Evolutionary conservation across 257 asterid genomes (phyloP).

Genomic region (Solanum dulcamara): DNA sequence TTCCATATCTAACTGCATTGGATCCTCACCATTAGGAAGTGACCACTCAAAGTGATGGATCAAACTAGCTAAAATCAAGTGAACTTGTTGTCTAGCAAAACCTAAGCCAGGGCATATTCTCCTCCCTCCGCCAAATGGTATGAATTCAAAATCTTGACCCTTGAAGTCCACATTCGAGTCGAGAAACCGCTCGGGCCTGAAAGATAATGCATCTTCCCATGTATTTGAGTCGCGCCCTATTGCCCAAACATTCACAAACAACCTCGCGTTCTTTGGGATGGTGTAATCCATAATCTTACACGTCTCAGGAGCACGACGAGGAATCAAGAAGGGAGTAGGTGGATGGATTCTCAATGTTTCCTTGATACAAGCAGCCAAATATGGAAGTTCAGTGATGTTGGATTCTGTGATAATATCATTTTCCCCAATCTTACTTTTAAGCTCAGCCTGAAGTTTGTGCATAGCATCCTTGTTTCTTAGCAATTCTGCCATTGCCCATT

Average conservation of each 20-base stretch:
- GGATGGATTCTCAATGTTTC: constrained; percentile 44
- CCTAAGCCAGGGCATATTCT: constrained; percentile 41
- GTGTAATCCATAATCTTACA: constrained; percentile 25
- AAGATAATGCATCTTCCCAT: constrained; percentile 30
- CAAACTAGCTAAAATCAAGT: constrained; percentile 17
- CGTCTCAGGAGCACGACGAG: constrained; percentile 17
- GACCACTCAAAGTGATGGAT: constrained; percentile 21
- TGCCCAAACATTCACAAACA: constrained; percentile 23
- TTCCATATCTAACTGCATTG: constrained; percentile 5
- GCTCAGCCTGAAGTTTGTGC: constrained; percentile 10
- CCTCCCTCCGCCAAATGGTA: constrained; percentile 43
- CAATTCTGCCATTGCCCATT: constrained; percentile 26
- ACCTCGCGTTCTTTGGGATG: constrained; percentile 20
- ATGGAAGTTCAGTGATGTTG: constrained; percentile 3
- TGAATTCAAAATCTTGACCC: constrained; percentile 29
- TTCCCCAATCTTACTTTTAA: not conserved
- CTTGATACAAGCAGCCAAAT: constrained; percentile 28
- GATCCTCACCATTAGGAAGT: not conserved
- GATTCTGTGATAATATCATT: not conserved
- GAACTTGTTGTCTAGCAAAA: constrained; percentile 21
- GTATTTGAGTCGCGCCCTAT: constrained; percentile 25
- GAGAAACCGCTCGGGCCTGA: constrained; percentile 24
- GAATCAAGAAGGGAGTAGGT: constrained; percentile 30
- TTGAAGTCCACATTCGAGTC: constrained; percentile 16
- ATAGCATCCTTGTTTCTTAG: constrained; percentile 6